phyloP scores from a whole-genome alignment of 441 rosid species.

The Francoa sonchifolia region DNA sequence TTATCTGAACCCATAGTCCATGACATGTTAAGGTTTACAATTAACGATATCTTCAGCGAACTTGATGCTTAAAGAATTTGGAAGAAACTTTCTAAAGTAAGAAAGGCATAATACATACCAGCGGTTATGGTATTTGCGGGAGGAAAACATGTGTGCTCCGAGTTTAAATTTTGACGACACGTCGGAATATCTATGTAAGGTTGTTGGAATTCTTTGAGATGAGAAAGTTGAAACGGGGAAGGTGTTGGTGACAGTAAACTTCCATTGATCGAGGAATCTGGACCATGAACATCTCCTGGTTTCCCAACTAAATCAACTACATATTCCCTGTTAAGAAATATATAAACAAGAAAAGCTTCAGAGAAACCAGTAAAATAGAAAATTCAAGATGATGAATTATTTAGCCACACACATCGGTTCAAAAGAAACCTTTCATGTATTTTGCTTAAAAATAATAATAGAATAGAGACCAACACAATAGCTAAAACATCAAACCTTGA shows the following conservation, averaged over 20 bases:
- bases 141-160: constrained; percentile 18
- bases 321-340: constrained; percentile 58
- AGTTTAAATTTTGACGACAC: constrained; percentile 19
- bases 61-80: background rate
- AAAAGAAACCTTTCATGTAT: background rate
- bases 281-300: constrained; percentile 82
- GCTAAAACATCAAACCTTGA: constrained; percentile 32
- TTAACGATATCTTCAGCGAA: background rate
- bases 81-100: background rate
- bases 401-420: background rate
- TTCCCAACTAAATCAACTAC: constrained; percentile 91
- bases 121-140: constrained; percentile 24
- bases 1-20: background rate
- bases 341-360: constrained; percentile 3
- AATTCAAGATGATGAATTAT: background rate
- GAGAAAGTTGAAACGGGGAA: constrained; percentile 55
- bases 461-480: background rate
- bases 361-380: background rate
- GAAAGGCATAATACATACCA: constrained; percentile 26
- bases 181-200: constrained; percentile 27
- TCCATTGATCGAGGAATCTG: constrained; percentile 83
- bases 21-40: background rate
- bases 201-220: constrained; percentile 35
- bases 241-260: constrained; percentile 40
- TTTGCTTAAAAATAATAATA: background rate